These are phyloP conservation scores for Spatholobus suberectus DNA, from an alignment of 306 rosid genomes.

Conservation along the genomic window DNA sequence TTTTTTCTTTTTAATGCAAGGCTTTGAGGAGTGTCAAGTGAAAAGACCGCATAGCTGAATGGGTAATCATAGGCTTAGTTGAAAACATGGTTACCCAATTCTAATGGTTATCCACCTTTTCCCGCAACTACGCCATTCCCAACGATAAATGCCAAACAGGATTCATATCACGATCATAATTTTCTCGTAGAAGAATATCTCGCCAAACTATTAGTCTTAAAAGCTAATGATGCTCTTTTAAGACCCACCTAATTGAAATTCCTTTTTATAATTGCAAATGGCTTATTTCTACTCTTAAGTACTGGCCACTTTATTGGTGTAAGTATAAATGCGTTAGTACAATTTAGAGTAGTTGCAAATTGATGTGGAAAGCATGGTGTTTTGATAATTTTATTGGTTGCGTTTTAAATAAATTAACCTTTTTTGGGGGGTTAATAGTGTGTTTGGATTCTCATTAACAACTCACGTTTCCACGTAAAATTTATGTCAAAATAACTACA, in stretches of 20 bases:
- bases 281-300: not conserved
- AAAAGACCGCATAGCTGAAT: not conserved
- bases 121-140: conserved; percentile 20
- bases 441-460: no score
- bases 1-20: not conserved
- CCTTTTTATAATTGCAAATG: not conserved
- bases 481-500: no score
- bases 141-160: conserved; percentile 23
- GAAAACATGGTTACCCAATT: conserved; percentile 27
- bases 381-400: not conserved
- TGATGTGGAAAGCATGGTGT: not conserved
- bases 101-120: not conserved
- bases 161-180: not conserved
- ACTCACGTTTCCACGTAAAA: no score
- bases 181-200: not conserved
- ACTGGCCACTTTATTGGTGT: not conserved
- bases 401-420: not conserved
- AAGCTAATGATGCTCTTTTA: conserved; percentile 23
- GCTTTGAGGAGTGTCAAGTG: not conserved
- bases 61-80: conserved; percentile 30
- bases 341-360: not conserved
- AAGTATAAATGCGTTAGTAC: not conserved
- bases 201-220: not conserved
- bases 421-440: not conserved
- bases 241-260: conserved; percentile 2